Evolutionary conservation across 352 stramenopile genomes (phyloP).

Genomic region (Plasmopara viticola): DNA sequence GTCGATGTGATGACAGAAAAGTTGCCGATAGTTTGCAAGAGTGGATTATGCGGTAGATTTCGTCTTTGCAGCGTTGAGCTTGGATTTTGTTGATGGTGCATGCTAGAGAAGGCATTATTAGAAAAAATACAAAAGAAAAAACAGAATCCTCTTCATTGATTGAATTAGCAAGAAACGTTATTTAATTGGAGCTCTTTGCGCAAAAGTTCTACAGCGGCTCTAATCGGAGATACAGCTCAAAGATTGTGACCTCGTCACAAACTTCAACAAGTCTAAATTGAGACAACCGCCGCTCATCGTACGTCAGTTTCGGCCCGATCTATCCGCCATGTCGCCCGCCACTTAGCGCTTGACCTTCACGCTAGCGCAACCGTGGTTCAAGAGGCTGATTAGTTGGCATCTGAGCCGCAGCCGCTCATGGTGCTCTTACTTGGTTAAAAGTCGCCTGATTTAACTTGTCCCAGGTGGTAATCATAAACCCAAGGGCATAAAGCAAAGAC

Average conservation of each 20-base stretch:
- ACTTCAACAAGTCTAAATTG: not conserved
- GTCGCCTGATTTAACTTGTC: too few relatives aligned
- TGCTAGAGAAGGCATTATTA: constrained; percentile 27
- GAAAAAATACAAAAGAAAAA: constrained; percentile 20
- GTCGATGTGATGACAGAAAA: constrained; percentile 1
- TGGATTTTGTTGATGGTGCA: constrained; percentile 7
- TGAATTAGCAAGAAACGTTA: not conserved
- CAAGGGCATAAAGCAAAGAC: not conserved
- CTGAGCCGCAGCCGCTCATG: not conserved
- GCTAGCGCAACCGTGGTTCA: too few relatives aligned
- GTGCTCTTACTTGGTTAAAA: too few relatives aligned
- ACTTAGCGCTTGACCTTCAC: not conserved
- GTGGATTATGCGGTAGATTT: not conserved
- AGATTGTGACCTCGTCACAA: not conserved
- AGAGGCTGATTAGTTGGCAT: not conserved
- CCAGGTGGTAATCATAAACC: not conserved
- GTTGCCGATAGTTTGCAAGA: constrained; percentile 1
- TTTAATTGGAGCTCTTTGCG: too few relatives aligned
- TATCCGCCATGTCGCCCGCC: not conserved
- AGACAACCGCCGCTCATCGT: not conserved
- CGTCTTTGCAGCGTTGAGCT: constrained; percentile 4
- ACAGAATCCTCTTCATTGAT: constrained; percentile 2
- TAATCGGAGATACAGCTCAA: not conserved
- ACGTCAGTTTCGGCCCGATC: not conserved
- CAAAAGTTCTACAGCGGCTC: not conserved